These are phyloP conservation scores for Quercus tomentella DNA, from an alignment of 331 rosid species.

Conservation along the genomic window DNA sequence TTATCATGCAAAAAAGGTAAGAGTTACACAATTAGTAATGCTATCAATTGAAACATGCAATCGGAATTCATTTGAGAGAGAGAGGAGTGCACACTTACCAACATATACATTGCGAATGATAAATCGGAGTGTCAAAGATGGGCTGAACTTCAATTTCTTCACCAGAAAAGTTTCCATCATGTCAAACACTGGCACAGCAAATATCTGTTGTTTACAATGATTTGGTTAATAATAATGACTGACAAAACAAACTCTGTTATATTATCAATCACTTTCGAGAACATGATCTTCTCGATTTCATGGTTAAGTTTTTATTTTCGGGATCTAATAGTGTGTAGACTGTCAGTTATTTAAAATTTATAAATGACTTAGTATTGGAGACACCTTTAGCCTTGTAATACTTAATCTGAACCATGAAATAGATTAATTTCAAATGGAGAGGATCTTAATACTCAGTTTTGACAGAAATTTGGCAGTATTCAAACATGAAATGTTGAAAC, in stretches of 20 bases:
- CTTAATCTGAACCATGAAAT: too few species aligned
- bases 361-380: too few species aligned
- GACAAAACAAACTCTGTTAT: not conserved
- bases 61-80: not conserved
- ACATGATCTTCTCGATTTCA: too few species aligned
- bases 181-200: slow-evolving; percentile 55
- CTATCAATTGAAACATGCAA: too few species aligned
- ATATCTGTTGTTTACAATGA: slow-evolving; percentile 17
- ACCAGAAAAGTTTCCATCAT: slow-evolving; percentile 52
- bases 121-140: slow-evolving; percentile 35
- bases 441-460: too few species aligned
- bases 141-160: slow-evolving; percentile 23
- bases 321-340: too few species aligned
- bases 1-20: not conserved
- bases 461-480: not conserved
- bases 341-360: too few species aligned
- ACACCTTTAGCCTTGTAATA: too few species aligned
- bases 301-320: too few species aligned
- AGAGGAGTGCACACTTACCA: slow-evolving; percentile 26
- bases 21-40: not conserved
- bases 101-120: slow-evolving; percentile 33
- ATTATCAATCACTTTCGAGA: too few species aligned
- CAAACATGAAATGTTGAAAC: not conserved
- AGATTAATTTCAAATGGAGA: too few species aligned
- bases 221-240: not conserved